phyloP scores from a whole-genome alignment of 805 yeast genomes.

The Suhomyces sp. region DNA sequence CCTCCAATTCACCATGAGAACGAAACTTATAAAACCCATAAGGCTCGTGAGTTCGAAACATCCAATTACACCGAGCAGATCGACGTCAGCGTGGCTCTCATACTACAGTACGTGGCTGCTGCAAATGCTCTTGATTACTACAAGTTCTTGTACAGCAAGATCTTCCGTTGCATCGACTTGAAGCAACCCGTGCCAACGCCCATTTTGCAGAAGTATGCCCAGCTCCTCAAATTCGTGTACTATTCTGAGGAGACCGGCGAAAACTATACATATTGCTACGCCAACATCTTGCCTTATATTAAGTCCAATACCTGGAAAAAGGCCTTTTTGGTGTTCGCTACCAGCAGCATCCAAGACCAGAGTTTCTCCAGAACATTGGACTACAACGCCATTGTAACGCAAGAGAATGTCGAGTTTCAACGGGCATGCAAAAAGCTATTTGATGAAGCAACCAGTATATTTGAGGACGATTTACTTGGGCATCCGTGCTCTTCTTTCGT shows the following conservation, averaged over 20 bases:
- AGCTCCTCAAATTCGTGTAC: constrained; percentile 32
- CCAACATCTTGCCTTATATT: constrained; percentile 24
- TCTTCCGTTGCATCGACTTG: constrained; percentile 22
- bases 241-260: constrained; percentile 25
- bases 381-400: constrained; percentile 23
- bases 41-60: neutral
- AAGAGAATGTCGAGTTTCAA: constrained; percentile 21
- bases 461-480: constrained; percentile 24
- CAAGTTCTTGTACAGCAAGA: constrained; percentile 20
- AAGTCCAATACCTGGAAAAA: constrained; percentile 37
- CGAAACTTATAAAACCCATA: neutral
- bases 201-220: constrained; percentile 30
- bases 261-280: constrained; percentile 19
- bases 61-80: constrained; percentile 22
- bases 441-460: constrained; percentile 27
- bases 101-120: constrained; percentile 34
- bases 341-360: constrained; percentile 34
- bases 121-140: constrained; percentile 35
- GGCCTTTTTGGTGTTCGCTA: constrained; percentile 29
- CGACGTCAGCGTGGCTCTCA: constrained; percentile 30
- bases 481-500: constrained; percentile 18
- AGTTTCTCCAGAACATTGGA: constrained; percentile 36
- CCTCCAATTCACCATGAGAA: neutral
- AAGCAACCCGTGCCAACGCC: constrained; percentile 28
- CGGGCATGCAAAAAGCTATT: constrained; percentile 26